Evolutionary conservation across 495 filamentous ascomycete genomes (phyloP).

Genomic region (Letharia lupina): DNA sequence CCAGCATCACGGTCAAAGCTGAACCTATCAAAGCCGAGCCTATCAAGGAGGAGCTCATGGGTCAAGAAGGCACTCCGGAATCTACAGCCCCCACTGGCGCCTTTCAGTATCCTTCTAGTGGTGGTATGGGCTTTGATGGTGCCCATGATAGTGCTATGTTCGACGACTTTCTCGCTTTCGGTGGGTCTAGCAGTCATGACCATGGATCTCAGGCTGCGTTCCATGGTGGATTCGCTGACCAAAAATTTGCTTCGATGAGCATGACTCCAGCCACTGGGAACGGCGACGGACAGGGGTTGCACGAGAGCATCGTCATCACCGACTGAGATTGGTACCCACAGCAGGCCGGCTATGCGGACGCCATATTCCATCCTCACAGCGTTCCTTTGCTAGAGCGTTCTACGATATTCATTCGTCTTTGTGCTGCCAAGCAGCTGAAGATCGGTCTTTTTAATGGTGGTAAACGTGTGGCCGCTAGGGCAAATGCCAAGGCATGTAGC

Average conservation of each 20-base stretch:
- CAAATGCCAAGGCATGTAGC: neutral
- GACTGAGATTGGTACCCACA: neutral
- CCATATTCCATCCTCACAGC: neutral
- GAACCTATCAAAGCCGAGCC: constrained; percentile 1
- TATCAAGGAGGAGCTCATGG: constrained; percentile 11
- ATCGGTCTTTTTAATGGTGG: neutral
- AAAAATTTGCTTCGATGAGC: neutral
- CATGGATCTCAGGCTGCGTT: neutral
- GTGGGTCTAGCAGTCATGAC: neutral
- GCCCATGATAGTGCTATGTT: neutral
- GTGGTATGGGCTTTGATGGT: constrained; percentile 8
- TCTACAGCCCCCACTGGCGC: neutral
- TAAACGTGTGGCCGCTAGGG: neutral
- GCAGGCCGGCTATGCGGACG: neutral
- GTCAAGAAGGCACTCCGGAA: neutral
- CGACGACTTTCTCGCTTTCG: constrained; percentile 6
- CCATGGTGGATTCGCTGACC: neutral
- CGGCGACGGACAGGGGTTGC: neutral
- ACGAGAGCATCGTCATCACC: constrained; percentile 16
- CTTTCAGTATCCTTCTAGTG: neutral
- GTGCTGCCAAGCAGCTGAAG: neutral
- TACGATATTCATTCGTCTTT: neutral
- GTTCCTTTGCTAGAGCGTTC: neutral
- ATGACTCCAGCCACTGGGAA: neutral
- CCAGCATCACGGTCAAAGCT: constrained; percentile 13